These are phyloP conservation scores for Imleria badia DNA, from an alignment of 768 basidiomycete genomes.

Conservation along the genomic window DNA sequence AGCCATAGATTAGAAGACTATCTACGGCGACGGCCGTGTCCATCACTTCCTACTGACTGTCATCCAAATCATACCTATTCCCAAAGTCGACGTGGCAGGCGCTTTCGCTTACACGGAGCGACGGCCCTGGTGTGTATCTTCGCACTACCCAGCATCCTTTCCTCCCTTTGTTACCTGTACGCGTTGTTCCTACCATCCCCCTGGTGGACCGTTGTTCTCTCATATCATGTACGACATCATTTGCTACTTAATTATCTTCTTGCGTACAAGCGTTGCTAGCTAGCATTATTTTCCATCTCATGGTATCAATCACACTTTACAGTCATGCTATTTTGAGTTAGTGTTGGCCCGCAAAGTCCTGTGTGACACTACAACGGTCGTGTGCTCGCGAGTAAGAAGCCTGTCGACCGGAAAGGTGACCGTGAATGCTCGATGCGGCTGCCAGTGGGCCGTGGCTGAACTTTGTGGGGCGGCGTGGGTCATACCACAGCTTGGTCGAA, in stretches of 20 bases:
- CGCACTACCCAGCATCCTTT: neutral
- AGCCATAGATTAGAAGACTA: conserved; percentile 14
- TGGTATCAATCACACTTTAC: conserved; percentile 3
- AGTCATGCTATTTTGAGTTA: neutral
- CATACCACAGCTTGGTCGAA: neutral
- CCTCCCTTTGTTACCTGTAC: neutral
- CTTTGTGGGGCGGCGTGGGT: too few relatives aligned
- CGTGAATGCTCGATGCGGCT: too few relatives aligned
- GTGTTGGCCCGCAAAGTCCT: too few relatives aligned
- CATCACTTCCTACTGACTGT: neutral
- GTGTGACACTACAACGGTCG: neutral
- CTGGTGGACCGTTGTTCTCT: conserved; percentile 9
- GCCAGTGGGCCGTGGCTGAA: too few relatives aligned
- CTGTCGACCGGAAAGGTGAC: too few relatives aligned
- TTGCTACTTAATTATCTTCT: conserved; percentile 21
- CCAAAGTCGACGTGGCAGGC: conserved; percentile 1
- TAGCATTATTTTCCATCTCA: conserved; percentile 6
- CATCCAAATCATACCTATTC: conserved; percentile 6
- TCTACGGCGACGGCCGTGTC: neutral
- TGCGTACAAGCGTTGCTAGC: conserved; percentile 14
- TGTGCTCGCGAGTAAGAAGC: too few relatives aligned
- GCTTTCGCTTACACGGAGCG: neutral
- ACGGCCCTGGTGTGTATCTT: neutral
- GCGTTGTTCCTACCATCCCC: neutral
- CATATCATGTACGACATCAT: conserved; percentile 19